Evolutionary conservation across 1,284 basidiomycete species (phyloP).

Genomic region (Cutaneotrichosporon cutaneum): DNA sequence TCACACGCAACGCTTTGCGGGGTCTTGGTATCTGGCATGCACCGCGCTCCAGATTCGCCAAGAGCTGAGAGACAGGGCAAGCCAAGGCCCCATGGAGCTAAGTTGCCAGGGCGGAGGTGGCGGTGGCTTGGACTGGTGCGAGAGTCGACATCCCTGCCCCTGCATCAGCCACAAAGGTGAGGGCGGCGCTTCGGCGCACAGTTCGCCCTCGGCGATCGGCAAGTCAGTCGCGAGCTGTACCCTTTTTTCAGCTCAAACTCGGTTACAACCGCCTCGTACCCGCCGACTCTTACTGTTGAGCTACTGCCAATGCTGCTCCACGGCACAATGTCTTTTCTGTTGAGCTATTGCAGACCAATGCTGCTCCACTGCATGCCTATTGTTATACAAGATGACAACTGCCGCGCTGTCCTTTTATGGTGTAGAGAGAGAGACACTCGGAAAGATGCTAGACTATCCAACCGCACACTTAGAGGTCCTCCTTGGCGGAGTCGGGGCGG

Average conservation of each 20-base stretch:
- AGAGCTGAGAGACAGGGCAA: no score
- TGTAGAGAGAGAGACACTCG: not conserved
- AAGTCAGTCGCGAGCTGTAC: no score
- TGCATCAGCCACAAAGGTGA: no score
- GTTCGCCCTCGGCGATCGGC: no score
- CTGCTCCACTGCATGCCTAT: constrained; percentile 12
- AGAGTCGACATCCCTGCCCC: no score
- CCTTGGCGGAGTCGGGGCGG: constrained; percentile 50
- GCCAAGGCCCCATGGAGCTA: no score
- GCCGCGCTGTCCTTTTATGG: constrained; percentile 3
- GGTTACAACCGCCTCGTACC: not conserved
- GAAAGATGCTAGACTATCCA: not conserved
- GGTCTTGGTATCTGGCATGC: not conserved
- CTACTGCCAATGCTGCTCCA: not conserved
- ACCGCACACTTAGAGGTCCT: constrained; percentile 39
- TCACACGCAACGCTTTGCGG: not conserved
- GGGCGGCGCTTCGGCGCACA: no score
- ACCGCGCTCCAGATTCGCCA: not conserved
- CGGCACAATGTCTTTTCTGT: not conserved
- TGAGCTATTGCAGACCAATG: constrained; percentile 6
- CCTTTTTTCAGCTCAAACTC: not conserved
- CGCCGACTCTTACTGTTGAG: not conserved
- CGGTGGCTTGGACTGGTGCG: not conserved
- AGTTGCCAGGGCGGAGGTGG: not conserved
- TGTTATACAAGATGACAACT: constrained; percentile 9